Evolutionary conservation across 805 yeast species (phyloP).

Genomic region (Wickerhamomyces bovis): DNA sequence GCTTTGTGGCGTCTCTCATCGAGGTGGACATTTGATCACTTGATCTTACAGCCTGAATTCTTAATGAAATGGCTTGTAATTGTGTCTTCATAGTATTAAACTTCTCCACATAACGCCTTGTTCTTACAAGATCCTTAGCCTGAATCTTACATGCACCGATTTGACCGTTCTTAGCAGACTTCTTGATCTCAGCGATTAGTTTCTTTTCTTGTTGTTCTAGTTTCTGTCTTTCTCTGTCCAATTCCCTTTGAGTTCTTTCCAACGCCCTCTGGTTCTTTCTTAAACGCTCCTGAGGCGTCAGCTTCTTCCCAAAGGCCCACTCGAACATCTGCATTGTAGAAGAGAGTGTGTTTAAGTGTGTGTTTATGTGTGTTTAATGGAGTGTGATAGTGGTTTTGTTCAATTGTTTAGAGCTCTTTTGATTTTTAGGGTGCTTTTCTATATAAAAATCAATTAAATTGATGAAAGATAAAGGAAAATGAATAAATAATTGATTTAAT

Average conservation of each 20-base stretch:
- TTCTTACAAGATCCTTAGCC: slow-evolving; percentile 91
- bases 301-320: slow-evolving; percentile 92
- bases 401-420: no score
- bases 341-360: no score
- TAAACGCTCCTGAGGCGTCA: slow-evolving; percentile 92
- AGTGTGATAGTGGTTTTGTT: not conserved
- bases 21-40: slow-evolving; percentile 93
- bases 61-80: slow-evolving; percentile 84
- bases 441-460: no score
- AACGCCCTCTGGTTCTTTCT: slow-evolving; percentile 93
- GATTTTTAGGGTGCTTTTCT: no score
- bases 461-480: no score
- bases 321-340: slow-evolving; percentile 66
- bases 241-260: slow-evolving; percentile 90
- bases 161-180: slow-evolving; percentile 87
- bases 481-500: no score
- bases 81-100: slow-evolving; percentile 92
- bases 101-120: slow-evolving; percentile 73
- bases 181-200: slow-evolving; percentile 77
- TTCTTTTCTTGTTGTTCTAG: slow-evolving; percentile 90
- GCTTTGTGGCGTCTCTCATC: slow-evolving; percentile 87
- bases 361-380: no score
- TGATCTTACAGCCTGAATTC: slow-evolving; percentile 87
- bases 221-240: slow-evolving; percentile 81
- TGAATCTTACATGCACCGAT: slow-evolving; percentile 86